Base-by-base conservation (phyloP, 176 grass and related monocot genomes). In the Ensete glaucum region DNA sequence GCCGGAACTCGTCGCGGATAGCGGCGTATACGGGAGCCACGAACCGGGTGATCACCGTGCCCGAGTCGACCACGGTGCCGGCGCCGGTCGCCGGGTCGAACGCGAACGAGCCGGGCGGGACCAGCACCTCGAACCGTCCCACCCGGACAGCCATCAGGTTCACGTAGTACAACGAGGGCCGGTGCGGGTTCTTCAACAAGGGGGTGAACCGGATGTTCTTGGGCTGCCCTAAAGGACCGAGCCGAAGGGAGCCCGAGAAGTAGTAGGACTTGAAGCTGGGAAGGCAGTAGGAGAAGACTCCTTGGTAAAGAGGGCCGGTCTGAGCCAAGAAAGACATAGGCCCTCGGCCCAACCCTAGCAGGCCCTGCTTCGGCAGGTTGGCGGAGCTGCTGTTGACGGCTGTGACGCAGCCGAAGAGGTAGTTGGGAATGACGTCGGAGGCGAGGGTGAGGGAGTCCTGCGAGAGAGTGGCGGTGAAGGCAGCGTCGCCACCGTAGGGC, bases 251-350 rank as follows among this genome's bases (percentile, higher is more conserved):
- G 1, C 94, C 94, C 2, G 94, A 97, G 83, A 93, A 97, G 80
- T 93, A 97, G 85, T 87, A 97, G 5, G 90, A 97, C 75, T 79
- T 93, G 77, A 89, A 97, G 83, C 90, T 97, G 0, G 94, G 94
- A 1, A 97, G 82, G 82, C 90, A 97, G 84, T 97, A 97, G 29
- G 94, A 98, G 88, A 98, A 98, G 57, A 98, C 86, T 13, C 90
- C 94, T 11, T 54, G 52, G 82, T 98, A 98, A 62, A 73, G 15
- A 15, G 27, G 70, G 0, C 86, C 90, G 16, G 86, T 74, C 71
- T 98, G 94, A 27, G 90, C 81, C 0, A 98, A 71, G 54, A 98
- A 75, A 0, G 90, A 85, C 94, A 93, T 86, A 67, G 90, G 83
- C 0, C 94, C 94, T 8, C 90, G 82, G 27, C 88, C 90, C 0